Conservation (phyloP, 352 stramenopile species). For the Globisporangium echinulatum region DNA sequence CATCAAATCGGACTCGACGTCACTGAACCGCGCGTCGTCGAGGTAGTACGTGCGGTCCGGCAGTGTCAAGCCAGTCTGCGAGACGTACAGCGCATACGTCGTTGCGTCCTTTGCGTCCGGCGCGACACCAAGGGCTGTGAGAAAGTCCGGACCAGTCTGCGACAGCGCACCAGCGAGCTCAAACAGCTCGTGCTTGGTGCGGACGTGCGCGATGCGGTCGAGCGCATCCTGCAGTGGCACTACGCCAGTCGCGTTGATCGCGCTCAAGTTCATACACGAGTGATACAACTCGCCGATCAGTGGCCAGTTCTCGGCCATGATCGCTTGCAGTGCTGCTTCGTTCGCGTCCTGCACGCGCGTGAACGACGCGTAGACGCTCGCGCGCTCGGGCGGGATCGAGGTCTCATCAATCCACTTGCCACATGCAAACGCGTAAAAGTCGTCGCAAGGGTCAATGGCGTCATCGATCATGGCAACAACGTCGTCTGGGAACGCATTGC, state of each 20-base stretch:
- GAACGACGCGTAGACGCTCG: conserved; percentile 21
- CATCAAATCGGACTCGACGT: conserved; percentile 64
- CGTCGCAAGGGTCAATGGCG: conserved; percentile 20
- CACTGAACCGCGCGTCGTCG: conserved; percentile 73
- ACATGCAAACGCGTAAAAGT: conserved; percentile 31
- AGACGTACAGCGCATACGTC: conserved; percentile 76
- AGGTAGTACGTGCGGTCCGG: conserved; percentile 92
- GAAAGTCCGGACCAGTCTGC: conserved; percentile 52
- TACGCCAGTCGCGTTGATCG: conserved; percentile 33
- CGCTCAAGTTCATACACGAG: conserved; percentile 61
- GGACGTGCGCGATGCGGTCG: conserved; percentile 23
- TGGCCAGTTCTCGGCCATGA: conserved; percentile 39
- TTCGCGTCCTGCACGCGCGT: conserved; percentile 21
- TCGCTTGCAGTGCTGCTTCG: conserved; percentile 19
- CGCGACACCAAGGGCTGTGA: conserved; percentile 69
- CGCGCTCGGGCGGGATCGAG: conserved; percentile 21
- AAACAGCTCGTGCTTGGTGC: conserved; percentile 40
- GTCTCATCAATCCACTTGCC: conserved; percentile 23
- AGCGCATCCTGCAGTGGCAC: conserved; percentile 28
- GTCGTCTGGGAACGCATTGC: conserved; percentile 13
- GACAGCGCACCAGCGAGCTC: conserved; percentile 46
- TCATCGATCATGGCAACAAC: conserved; percentile 21
- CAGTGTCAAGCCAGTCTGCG: conserved; percentile 81
- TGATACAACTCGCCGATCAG: conserved; percentile 47
- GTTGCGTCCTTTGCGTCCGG: conserved; percentile 83